Evolutionary conservation across 176 grass and related monocot genomes (phyloP).

Genomic region (Eleusine indica): DNA sequence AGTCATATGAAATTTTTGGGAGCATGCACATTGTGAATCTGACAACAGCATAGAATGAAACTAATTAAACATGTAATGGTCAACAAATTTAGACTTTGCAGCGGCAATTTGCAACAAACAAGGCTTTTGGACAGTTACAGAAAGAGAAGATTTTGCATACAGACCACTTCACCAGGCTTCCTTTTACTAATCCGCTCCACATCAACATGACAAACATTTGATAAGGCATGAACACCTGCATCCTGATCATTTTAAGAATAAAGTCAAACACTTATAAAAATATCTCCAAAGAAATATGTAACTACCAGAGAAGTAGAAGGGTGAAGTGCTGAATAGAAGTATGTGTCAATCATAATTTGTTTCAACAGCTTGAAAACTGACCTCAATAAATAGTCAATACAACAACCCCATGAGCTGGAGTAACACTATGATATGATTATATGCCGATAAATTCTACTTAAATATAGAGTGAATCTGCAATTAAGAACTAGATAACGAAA

Average conservation of each 20-base stretch:
- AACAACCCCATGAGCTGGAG: neutral
- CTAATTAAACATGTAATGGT: slow-evolving; percentile 8
- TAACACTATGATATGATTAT: neutral
- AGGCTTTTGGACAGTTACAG: neutral
- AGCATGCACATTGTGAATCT: slow-evolving; percentile 9
- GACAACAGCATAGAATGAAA: neutral
- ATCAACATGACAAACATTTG: slow-evolving; percentile 95
- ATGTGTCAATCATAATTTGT: slow-evolving; percentile 8
- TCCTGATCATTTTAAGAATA: slow-evolving; percentile 51
- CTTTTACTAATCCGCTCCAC: slow-evolving; percentile 98
- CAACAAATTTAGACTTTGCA: neutral
- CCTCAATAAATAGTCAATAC: neutral
- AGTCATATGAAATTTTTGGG: neutral
- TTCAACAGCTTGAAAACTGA: slow-evolving; percentile 14
- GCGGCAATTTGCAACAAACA: neutral
- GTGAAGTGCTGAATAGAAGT: neutral
- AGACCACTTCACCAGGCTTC: slow-evolving; percentile 85
- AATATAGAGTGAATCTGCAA: neutral
- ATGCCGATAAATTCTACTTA: slow-evolving; percentile 10
- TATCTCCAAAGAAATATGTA: slow-evolving; percentile 13
- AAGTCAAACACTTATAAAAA: slow-evolving; percentile 19
- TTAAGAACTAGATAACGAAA: slow-evolving; percentile 13
- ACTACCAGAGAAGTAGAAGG: neutral
- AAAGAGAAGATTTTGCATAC: slow-evolving; percentile 37
- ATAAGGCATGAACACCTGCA: slow-evolving; percentile 92